Evolutionary conservation across 2,329 filamentous ascomycete genomes (phyloP).

Genomic region (Akanthomyces lecanii): DNA sequence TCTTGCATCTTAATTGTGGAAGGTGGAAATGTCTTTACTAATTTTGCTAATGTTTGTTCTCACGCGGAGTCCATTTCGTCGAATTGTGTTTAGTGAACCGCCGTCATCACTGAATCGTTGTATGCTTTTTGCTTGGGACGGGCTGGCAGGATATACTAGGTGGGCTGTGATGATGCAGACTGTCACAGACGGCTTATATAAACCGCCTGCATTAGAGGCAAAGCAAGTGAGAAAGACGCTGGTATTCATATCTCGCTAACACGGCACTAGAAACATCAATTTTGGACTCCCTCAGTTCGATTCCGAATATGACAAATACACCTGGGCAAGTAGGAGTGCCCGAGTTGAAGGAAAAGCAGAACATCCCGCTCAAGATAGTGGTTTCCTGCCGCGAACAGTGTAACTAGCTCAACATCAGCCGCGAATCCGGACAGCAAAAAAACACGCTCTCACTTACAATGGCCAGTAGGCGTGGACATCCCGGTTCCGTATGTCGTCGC

Average conservation of each 20-base stretch:
- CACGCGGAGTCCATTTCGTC: no score
- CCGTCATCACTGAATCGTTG: no score
- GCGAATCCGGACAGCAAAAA: not conserved
- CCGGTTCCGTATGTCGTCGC: constrained; percentile 28
- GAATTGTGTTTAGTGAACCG: no score
- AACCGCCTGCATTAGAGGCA: no score
- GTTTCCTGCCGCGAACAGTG: not conserved
- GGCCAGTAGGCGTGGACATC: constrained; percentile 31
- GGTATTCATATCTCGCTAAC: not conserved
- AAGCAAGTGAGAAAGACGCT: not conserved
- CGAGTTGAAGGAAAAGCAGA: not conserved
- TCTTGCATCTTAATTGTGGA: no score
- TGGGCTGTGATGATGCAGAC: no score
- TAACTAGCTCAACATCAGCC: not conserved
- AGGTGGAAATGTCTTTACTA: no score
- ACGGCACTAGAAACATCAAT: not conserved
- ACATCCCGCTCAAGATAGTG: not conserved
- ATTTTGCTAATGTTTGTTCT: no score
- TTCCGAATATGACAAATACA: not conserved
- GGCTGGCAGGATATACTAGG: no score
- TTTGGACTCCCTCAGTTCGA: no score
- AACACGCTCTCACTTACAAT: constrained; percentile 24
- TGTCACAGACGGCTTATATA: no score
- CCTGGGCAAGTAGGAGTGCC: not conserved
- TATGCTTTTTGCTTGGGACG: no score